These are phyloP conservation scores for Silene coronaria DNA, from an alignment of 179 eudicot species.

Conservation along the genomic window DNA sequence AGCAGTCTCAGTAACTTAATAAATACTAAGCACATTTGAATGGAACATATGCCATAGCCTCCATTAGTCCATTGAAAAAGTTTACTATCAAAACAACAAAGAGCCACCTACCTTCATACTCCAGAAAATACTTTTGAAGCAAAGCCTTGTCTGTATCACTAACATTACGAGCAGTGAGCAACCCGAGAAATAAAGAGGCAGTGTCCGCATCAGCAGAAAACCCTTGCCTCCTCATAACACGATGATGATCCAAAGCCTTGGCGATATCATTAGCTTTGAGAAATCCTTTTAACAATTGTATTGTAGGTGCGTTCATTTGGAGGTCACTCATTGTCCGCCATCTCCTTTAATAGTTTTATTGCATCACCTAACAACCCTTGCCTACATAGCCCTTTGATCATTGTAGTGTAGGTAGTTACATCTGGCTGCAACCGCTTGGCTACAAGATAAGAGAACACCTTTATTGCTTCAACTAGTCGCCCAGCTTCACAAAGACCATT, in stretches of 20 bases:
- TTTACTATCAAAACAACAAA: not conserved
- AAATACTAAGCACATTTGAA: too few relatives aligned
- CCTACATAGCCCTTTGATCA: conserved; percentile 19
- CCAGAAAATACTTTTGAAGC: conserved; percentile 3
- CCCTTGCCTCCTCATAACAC: not conserved
- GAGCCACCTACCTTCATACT: not conserved
- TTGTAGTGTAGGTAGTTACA: too few relatives aligned
- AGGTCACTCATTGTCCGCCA: conserved; percentile 1
- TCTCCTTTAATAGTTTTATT: not conserved
- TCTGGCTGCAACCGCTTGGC: too few relatives aligned
- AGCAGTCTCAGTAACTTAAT: too few relatives aligned
- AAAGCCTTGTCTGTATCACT: not conserved
- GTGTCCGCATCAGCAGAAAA: conserved; percentile 7
- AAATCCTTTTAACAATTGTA: not conserved
- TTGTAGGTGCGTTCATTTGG: conserved; percentile 13
- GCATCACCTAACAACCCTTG: not conserved
- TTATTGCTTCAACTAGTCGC: too few relatives aligned
- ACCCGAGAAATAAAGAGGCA: not conserved
- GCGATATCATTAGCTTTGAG: not conserved
- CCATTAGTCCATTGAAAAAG: not conserved
- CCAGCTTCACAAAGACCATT: too few relatives aligned
- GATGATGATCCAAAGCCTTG: conserved; percentile 10
- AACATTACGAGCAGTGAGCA: not conserved
- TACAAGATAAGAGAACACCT: too few relatives aligned
- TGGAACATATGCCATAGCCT: not conserved